Base-by-base conservation (phyloP, 2,329 filamentous ascomycete species). In the Podosphaera xanthii region DNA sequence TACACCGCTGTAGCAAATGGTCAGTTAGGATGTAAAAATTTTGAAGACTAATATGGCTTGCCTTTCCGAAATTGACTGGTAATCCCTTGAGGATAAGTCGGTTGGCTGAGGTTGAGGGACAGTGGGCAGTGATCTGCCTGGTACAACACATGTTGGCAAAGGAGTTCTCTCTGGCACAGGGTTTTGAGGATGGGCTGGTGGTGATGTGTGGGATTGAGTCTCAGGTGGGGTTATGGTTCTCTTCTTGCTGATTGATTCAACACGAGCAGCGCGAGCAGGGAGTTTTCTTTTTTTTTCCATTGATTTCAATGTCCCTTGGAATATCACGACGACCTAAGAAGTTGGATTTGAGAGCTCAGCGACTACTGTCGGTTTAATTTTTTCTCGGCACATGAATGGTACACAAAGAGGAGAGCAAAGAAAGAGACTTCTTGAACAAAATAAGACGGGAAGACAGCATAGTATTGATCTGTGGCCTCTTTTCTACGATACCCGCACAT, bases 41-140 rank as follows among this genome's bases (percentile, higher is more conserved):
- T 22, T 33, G 46, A 35, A 48, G 12, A 36, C 35, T 31, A 35
- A 40, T 6, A 8, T 36, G 31, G 61, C 67, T 63, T 71, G 83
- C 83, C 83, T 88, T 68, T 88, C 84, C 60, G 81, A 78, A 48
- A 90, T 76, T 33, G 80, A 80, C 71, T 90, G 86, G 67, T 83
- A 91, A 12, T 88, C 84, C 63, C 77, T 78, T 3, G 71, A 67
- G 0, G 82, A 72, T 5, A 90, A 73, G 62, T 82, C 76, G 6
- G 79, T 76, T 0, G 81, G 72, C 68, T 92, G 86, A 14, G 81
- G 74, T 56, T 79, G 76, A 64, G 83, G 77, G 12, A 89, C 76
- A 0, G 82, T 86, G 2, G 86, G 86, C 38, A 91, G 72, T 14
- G 85, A 82, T 66, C 84, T 80, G 56, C 81, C 82, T 1, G 83